Evolutionary conservation across 2,329 filamentous ascomycete species (phyloP), one percentile per base, ranked within the genome.

Genomic region (Xylaria sp.): DNA sequence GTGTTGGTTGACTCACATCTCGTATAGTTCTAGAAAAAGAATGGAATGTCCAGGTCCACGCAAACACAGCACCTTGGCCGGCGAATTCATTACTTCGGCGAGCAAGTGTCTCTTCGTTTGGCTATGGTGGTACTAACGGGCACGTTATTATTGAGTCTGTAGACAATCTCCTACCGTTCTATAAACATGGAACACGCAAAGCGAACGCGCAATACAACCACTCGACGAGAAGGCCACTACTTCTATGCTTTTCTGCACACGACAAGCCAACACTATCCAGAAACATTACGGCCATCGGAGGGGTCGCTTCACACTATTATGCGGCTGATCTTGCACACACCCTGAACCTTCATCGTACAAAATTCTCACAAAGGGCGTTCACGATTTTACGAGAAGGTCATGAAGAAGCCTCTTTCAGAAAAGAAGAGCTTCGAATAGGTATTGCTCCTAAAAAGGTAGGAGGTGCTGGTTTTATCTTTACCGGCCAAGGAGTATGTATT

Each of bases 401-500:
- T 13, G 63, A 67, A 51, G 31, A 51, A 20, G 33, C 44, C n/a
- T 61, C 61, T 29, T 61, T 69, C 15, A 27, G 45, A 33, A 27
- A 38, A 5, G 39, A 45, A 20, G 62, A 59, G 44, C 39, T 63
- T 50, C 58, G 25, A 31, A 42, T 22, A 10, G 61, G 58, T 2
- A 36, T 44, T n/a, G 54, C 38, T 56, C 38, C 65, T 9, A 65
- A 63, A 45, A 56, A 44, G 9, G 42, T 2, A 6, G 50, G 47
- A 5, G 44, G 15, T 5, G 44, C 65, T 31, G 65, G 61, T 6
- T 71, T 71, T 31, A 66, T 76, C 1, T 76, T 76, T 57, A 74
- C 74, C 17, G 75, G 75, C 17, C 75, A 76, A 33, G 75, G 75
- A 7, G 66, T 67, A 58, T 13, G 65, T 67, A 61, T 50, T 27